Evolutionary conservation across 1,139 yeast genomes (phyloP), one percentile per base, ranked within the genome.

Genomic region (Scheffersomyces parashehatae): DNA sequence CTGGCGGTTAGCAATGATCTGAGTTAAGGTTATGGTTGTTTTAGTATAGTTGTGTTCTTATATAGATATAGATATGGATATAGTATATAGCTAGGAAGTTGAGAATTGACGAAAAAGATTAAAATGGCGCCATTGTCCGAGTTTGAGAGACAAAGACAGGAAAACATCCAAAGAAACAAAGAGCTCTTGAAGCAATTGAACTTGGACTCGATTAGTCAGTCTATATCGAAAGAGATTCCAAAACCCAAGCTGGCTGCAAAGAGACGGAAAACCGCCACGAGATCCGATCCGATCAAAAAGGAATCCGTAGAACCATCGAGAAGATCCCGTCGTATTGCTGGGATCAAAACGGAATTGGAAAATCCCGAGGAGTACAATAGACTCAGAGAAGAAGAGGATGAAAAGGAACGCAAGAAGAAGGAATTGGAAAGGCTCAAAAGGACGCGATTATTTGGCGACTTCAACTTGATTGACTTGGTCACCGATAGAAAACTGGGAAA

Each of bases 121-220:
- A 33, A 35, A 20, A 64, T 63, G 58, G 61, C 60, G 29, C 48
- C 40, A 3, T 40, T 83, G 29, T 77, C 86, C 2, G 87, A 83
- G 33, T 84, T 86, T 58, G 95, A 87, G 62, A 77, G 70, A 53
- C 84, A 83, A 55, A 70, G 95, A 46, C 82, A 79, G 55, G 88
- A 70, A 47, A 74, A 74, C 48, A 74, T 74, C 51, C 67, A 64
- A 43, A 54, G 78, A 35, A 74, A 74, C 55, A 63, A 64, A 44
- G 74, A 70, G 42, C 64, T 74, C 35, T 60, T 74, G 33, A 59
- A 67, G 40, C 63, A 64, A 45, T 59, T 74, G 46, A 65, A 73
- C 29, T 63, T 74, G 26, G 76, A 73, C 45, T 55, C 68, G 33
- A 47, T 71, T 29, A 58, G 63, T 11, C 58, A 57, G 10, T 63